Evolutionary conservation across 2,329 filamentous ascomycete genomes (phyloP).

Genomic region (Fusarium floridanum): DNA sequence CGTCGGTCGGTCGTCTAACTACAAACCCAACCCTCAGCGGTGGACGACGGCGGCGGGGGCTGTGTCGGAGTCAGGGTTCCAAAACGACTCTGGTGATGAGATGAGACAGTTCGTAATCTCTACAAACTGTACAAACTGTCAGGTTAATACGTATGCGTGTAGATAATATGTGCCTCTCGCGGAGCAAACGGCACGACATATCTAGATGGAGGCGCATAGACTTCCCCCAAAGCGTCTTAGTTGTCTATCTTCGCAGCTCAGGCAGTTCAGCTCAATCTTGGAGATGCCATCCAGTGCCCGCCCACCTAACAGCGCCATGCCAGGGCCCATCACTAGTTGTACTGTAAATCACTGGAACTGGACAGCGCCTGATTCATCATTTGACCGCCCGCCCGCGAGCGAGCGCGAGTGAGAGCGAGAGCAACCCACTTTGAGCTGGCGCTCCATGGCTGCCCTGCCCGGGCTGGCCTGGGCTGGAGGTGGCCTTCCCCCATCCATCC

Average conservation of each 20-base stretch:
- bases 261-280: neutral
- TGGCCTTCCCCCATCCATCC: neutral
- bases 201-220: neutral
- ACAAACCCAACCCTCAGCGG: conserved; percentile 3
- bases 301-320: neutral
- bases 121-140: neutral
- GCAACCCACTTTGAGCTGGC: conserved; percentile 16
- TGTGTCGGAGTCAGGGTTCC: conserved; percentile 17
- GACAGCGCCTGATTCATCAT: conserved; percentile 23
- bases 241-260: neutral
- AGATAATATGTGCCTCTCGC: neutral
- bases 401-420: neutral
- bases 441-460: no score
- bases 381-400: conserved; percentile 11
- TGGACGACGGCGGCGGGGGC: conserved; percentile 14
- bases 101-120: conserved; percentile 13
- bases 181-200: neutral
- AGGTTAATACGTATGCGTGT: neutral
- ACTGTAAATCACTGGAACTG: conserved; percentile 19
- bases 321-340: neutral
- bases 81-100: conserved; percentile 3
- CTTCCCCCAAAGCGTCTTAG: neutral
- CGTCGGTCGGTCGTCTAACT: neutral
- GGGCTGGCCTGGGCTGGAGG: neutral
- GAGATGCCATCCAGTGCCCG: neutral